Evolutionary conservation across 257 asterid genomes (phyloP).

Genomic region (Phtheirospermum japonicum): DNA sequence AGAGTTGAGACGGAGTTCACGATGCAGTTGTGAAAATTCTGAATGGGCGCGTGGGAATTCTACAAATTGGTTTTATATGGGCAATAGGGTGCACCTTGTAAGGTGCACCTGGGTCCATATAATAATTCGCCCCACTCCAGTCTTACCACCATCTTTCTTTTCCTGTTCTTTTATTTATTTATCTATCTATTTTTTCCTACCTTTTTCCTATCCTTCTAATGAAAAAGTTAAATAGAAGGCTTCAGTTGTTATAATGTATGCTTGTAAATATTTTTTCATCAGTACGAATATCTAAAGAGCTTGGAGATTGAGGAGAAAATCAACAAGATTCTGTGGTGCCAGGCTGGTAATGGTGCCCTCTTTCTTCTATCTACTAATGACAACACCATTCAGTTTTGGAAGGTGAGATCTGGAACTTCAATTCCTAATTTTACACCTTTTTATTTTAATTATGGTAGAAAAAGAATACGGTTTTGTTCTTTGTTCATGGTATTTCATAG

Average conservation of each 20-base stretch:
- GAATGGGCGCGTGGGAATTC: too few species aligned
- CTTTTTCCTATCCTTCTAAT: not conserved
- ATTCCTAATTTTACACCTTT: not conserved
- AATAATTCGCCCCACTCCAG: too few species aligned
- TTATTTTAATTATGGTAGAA: constrained; percentile 6
- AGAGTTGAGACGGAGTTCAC: too few species aligned
- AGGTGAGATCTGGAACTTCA: constrained; percentile 45
- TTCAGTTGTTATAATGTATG: constrained; percentile 27
- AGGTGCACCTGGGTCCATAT: too few species aligned
- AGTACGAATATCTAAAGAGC: constrained; percentile 86
- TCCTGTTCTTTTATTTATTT: too few species aligned
- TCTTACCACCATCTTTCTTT: too few species aligned
- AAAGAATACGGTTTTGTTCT: constrained; percentile 1
- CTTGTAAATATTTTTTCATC: constrained; percentile 34
- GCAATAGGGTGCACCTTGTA: too few species aligned
- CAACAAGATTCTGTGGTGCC: constrained; percentile 90
- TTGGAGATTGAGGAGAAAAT: too few species aligned
- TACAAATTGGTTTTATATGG: too few species aligned
- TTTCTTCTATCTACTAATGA: constrained; percentile 80
- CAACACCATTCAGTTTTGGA: constrained; percentile 80
- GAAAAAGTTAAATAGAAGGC: constrained; percentile 6
- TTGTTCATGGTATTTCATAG: too few species aligned
- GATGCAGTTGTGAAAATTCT: too few species aligned
- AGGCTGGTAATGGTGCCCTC: constrained; percentile 67
- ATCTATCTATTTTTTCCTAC: not conserved